Evolutionary conservation across 495 filamentous ascomycete genomes (phyloP).

Genomic region (Geopyxis carbonaria): DNA sequence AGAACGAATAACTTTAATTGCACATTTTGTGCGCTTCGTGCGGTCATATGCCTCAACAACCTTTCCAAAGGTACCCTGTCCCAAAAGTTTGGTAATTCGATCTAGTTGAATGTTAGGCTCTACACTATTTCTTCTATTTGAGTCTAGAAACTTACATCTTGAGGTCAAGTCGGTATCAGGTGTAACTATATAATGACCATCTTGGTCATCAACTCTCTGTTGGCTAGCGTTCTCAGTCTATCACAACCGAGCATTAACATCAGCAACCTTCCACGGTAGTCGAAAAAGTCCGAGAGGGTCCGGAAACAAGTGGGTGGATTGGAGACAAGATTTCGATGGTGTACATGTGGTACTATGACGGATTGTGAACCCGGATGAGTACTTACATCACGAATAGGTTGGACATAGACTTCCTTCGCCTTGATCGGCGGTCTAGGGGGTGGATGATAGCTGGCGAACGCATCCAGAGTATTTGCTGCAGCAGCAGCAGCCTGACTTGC

Average conservation of each 20-base stretch:
- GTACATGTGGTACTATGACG: too few species aligned
- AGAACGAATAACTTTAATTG: constrained; percentile 93
- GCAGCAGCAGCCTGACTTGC: constrained; percentile 21
- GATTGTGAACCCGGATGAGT: too few species aligned
- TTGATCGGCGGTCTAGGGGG: constrained; percentile 82
- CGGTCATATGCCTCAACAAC: constrained; percentile 84
- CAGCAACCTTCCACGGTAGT: constrained; percentile 3
- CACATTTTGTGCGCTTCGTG: constrained; percentile 55
- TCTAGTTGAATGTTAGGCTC: too few species aligned
- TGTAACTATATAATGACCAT: constrained; percentile 86
- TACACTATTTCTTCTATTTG: too few species aligned
- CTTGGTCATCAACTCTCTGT: constrained; percentile 71
- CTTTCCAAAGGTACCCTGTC: constrained; percentile 95
- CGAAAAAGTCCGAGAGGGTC: too few species aligned
- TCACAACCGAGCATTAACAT: constrained; percentile 6
- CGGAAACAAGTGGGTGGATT: neutral
- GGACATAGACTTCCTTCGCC: constrained; percentile 74
- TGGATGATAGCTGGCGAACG: constrained; percentile 62
- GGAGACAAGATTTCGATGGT: neutral
- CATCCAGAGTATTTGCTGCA: constrained; percentile 40
- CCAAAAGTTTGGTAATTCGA: constrained; percentile 39
- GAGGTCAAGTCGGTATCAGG: constrained; percentile 69
- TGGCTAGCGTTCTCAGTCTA: constrained; percentile 11
- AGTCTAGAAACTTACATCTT: constrained; percentile 62
- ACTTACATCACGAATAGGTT: constrained; percentile 69